A percentile compares a stretch with the other conserved stretches of the same genome.
Conservation (phyloP, 192 early-diverging fungal species). For the Irineochytrium annulatum region DNA sequence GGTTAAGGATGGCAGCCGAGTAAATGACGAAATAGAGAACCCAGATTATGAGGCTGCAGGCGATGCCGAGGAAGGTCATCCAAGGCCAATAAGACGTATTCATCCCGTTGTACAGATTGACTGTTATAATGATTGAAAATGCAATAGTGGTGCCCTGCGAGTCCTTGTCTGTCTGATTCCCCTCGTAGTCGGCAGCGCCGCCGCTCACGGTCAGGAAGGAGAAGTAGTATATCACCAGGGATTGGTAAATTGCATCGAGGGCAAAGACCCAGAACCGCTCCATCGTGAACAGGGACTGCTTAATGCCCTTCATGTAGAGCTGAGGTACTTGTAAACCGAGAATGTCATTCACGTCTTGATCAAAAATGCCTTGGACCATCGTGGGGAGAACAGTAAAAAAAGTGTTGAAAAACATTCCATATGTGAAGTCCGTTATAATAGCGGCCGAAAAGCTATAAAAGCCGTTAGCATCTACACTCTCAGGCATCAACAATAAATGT, state of each 20-base stretch:
- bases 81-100: slow-evolving; percentile 86
- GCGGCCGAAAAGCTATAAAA: slow-evolving; percentile 45
- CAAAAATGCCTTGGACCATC: slow-evolving; percentile 46
- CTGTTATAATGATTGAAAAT: slow-evolving; percentile 70
- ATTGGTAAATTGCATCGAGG: slow-evolving; percentile 90
- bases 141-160: slow-evolving; percentile 80
- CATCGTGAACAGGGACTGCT: slow-evolving; percentile 76
- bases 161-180: slow-evolving; percentile 50
- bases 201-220: slow-evolving; percentile 64
- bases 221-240: slow-evolving; percentile 75
- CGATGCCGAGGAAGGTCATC: slow-evolving; percentile 62
- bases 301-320: slow-evolving; percentile 82
- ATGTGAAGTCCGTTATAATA: slow-evolving; percentile 65
- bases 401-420: slow-evolving; percentile 90
- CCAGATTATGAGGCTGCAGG: slow-evolving; percentile 63
- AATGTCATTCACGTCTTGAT: slow-evolving; percentile 67
- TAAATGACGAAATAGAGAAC: slow-evolving; percentile 66
- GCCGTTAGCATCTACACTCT: neutral
- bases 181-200: slow-evolving; percentile 43
- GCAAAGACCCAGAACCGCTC: slow-evolving; percentile 83
- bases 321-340: slow-evolving; percentile 49
- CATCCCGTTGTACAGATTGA: slow-evolving; percentile 74
- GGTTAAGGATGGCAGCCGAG: slow-evolving; percentile 48
- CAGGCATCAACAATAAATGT: neutral
- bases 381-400: slow-evolving; percentile 89